phyloP scores from a whole-genome alignment of 768 basidiomycete species.

The Suillus fuscotomentosus region DNA sequence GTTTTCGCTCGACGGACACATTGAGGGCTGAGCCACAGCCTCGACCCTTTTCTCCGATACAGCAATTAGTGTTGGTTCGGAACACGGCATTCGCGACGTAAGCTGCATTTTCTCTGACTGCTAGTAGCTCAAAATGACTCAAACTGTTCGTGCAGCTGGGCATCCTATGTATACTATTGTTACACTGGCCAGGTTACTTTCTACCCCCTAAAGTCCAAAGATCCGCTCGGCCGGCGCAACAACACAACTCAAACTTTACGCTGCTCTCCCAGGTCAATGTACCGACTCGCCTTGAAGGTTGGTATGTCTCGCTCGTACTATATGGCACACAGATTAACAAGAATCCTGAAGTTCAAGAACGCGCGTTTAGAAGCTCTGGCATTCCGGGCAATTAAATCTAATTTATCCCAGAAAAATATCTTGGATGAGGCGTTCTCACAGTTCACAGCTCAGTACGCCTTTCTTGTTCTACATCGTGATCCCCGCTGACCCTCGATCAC shows the following conservation, averaged over 20 bases:
- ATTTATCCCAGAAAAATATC: constrained; percentile 23
- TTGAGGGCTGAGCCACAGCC: constrained; percentile 5
- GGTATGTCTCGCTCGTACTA: background rate
- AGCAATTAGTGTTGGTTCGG: constrained; percentile 27
- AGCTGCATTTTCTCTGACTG: constrained; percentile 4
- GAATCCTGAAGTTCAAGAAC: background rate
- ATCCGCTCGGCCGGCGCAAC: background rate
- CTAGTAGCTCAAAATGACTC: background rate
- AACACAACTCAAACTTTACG: background rate
- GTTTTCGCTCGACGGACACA: background rate
- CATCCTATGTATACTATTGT: constrained; percentile 27
- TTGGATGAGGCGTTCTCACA: constrained; percentile 28
- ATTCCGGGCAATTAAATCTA: constrained; percentile 20
- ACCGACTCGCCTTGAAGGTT: constrained; percentile 30
- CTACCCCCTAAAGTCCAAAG: constrained; percentile 20
- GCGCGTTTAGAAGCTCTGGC: constrained; percentile 9
- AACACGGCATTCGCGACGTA: constrained; percentile 29
- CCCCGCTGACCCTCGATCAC: background rate
- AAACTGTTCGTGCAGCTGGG: constrained; percentile 17
- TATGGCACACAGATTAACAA: background rate
- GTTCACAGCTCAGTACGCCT: constrained; percentile 27
- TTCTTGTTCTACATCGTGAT: background rate
- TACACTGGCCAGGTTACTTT: constrained; percentile 30
- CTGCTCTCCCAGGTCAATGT: constrained; percentile 40
- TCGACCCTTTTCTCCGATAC: constrained; percentile 20